Base-by-base conservation (phyloP, 1,284 basidiomycete genomes). In the Ustilago hordei region DNA sequence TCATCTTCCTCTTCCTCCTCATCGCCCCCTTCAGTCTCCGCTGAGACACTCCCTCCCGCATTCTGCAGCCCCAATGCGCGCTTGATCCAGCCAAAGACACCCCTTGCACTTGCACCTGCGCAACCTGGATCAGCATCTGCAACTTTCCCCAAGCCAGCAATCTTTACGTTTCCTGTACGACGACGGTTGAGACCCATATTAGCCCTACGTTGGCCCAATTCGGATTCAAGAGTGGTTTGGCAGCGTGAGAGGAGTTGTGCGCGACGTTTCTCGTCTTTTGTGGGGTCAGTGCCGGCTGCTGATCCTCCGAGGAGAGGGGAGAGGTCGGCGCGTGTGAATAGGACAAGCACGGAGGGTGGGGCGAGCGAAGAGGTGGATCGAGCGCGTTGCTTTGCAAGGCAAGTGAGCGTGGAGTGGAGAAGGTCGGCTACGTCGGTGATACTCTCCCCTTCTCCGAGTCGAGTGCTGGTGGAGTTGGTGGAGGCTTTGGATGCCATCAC, bases 241-340 rank as follows among this genome's bases (percentile, higher is more conserved):
- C 83, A 84, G 15, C 84, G 76, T 8, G 81, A 53, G 2, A 85
- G 70, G 9, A 85, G 71, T 60, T 81, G 82, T 9, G 70, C 61
- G 5, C 75, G 69, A 13, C 82, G 73, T 67, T 83, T 83, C 12
- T 75, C 71, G 64, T 81, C 81, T 48, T 72, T 66, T 8, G 64
- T 47, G 3, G 68, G 65, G n/a, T 80, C 79, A 2, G 65, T 65
- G 31, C 64, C 74, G 1, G 62, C 63, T n/a, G 60, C 66, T 23
- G 71, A 41, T 7, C 79, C 74, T 17, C 70, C 55, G 56, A 85
- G 81, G 17, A 84, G 72, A 7, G 84, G 83, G 2, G 83, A 83
- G 8, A 76, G 78, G 54, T 85, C 84, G 38, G 79, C 75, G 12
- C 84, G 80, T 3, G 84, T 84, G 59, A 85, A 83, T 8, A 83